These are phyloP conservation scores for Cercospora sp. DNA, from an alignment of 2,329 filamentous ascomycete genomes.

Conservation along the genomic window DNA sequence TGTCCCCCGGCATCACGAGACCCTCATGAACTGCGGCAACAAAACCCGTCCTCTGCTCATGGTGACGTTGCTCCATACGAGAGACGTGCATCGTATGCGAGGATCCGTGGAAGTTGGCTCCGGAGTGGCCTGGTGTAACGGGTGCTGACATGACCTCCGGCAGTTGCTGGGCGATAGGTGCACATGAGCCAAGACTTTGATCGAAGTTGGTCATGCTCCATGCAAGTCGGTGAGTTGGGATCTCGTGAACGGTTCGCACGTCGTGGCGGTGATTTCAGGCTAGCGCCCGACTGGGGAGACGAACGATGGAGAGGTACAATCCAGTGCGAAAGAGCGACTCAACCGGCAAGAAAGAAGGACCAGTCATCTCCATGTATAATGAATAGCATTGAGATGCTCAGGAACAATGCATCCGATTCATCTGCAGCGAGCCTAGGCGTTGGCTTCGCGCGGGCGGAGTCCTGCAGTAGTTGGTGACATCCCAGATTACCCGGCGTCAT, in stretches of 20 bases:
- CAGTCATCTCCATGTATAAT: neutral
- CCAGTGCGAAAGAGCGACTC: neutral
- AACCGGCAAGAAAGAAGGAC: neutral
- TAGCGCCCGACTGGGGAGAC: neutral
- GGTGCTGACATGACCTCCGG: slow-evolving; percentile 4
- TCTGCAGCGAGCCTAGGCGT: neutral
- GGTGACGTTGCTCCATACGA: slow-evolving; percentile 7
- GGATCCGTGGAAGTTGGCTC: neutral
- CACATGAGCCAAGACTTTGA: slow-evolving; percentile 8
- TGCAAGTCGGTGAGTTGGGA: neutral
- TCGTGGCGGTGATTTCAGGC: neutral
- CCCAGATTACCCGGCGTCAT: neutral
- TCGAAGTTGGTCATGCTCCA: slow-evolving; percentile 2
- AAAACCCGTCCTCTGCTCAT: neutral
- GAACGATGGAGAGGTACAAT: neutral
- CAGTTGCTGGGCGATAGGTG: slow-evolving; percentile 1
- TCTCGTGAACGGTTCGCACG: slow-evolving; percentile 5
- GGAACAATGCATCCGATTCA: slow-evolving; percentile 1
- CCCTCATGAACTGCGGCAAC: neutral
- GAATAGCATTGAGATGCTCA: neutral
- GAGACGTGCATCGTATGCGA: neutral
- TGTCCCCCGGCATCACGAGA: neutral
- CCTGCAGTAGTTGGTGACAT: slow-evolving; percentile 10
- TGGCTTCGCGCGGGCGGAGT: slow-evolving; percentile 2
- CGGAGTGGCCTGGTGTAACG: neutral